Percentiles rank a stretch among this genome's conserved stretches.
phyloP scores from a whole-genome alignment of 345 rosid genomes.

The Salix brachista region DNA sequence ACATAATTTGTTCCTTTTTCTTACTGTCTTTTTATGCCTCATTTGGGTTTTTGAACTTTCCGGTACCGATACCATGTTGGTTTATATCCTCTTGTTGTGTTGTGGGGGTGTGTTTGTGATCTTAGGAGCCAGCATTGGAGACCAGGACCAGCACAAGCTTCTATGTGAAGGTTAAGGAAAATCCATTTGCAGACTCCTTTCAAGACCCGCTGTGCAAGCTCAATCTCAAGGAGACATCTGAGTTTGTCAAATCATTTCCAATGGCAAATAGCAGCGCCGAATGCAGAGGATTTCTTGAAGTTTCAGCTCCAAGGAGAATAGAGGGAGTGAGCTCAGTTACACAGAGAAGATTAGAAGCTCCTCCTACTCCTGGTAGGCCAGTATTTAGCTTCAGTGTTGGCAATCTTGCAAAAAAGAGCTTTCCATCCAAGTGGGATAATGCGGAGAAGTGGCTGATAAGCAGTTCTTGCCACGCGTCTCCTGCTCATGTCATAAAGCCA shows the following conservation, averaged over 20 bases:
- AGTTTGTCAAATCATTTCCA: constrained; percentile 67
- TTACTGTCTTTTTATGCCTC: not conserved
- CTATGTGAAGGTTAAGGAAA: constrained; percentile 33
- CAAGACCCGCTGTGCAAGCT: constrained; percentile 67
- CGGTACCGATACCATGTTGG: not conserved
- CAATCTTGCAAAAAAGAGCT: constrained; percentile 51
- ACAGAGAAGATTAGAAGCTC: constrained; percentile 53
- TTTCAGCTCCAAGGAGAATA: constrained; percentile 51
- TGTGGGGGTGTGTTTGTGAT: constrained; percentile 5
- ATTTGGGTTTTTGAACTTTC: not conserved
- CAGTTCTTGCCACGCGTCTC: constrained; percentile 57
- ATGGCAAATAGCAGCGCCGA: constrained; percentile 25
- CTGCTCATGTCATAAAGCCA: constrained; percentile 54
- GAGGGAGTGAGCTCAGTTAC: constrained; percentile 50
- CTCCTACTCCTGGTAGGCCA: constrained; percentile 79
- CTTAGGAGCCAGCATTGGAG: constrained; percentile 38
- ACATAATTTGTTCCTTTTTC: not conserved
- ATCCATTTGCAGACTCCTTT: constrained; percentile 53
- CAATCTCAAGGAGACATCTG: constrained; percentile 66
- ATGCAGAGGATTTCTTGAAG: constrained; percentile 33
- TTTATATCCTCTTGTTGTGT: not conserved
- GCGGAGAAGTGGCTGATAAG: constrained; percentile 86
- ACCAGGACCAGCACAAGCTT: constrained; percentile 20
- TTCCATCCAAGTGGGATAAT: constrained; percentile 95
- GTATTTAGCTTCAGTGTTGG: constrained; percentile 59